Conservation (phyloP, 2,329 filamentous ascomycete genomes). For the Escovopsis sp. region DNA sequence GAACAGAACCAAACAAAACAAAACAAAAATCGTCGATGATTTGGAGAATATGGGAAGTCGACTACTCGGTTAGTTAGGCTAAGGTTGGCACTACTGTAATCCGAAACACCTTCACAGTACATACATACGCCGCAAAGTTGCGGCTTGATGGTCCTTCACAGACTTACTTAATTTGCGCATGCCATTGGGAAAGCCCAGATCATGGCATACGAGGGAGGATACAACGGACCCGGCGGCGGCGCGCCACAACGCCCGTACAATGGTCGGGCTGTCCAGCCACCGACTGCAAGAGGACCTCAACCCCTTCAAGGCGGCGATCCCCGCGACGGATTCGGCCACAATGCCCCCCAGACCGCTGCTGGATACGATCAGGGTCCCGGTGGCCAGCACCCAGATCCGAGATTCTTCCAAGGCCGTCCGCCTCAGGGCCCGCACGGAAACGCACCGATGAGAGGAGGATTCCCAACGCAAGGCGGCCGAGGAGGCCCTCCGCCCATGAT, state of each 20-base stretch:
- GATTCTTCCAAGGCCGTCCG: constrained; percentile 29
- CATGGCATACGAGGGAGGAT: constrained; percentile 39
- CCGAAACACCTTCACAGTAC: too few species aligned
- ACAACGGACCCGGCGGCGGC: constrained; percentile 11
- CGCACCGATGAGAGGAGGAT: constrained; percentile 25
- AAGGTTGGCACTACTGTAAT: too few species aligned
- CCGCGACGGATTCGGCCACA: constrained; percentile 31
- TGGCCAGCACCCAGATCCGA: constrained; percentile 28
- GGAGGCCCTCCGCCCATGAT: constrained; percentile 21
- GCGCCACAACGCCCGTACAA: constrained; percentile 34
- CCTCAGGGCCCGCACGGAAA: constrained; percentile 31
- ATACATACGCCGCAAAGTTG: too few species aligned
- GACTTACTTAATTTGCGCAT: too few species aligned
- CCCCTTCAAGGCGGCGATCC: constrained; percentile 31
- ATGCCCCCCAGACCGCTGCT: constrained; percentile 26
- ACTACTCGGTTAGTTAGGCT: too few species aligned
- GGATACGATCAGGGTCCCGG: constrained; percentile 23
- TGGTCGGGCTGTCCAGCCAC: constrained; percentile 28
- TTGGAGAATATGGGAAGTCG: too few species aligned
- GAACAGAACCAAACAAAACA: too few species aligned
- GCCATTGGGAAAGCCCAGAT: background rate
- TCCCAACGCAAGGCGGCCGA: constrained; percentile 27
- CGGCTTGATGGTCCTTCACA: too few species aligned
- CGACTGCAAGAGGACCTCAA: constrained; percentile 20
- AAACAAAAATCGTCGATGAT: too few species aligned